Percentiles rank a stretch among this genome's conserved stretches.
Evolutionary conservation across 1,284 basidiomycete genomes (phyloP).

Genomic region (Fomitiporia mediterranea): DNA sequence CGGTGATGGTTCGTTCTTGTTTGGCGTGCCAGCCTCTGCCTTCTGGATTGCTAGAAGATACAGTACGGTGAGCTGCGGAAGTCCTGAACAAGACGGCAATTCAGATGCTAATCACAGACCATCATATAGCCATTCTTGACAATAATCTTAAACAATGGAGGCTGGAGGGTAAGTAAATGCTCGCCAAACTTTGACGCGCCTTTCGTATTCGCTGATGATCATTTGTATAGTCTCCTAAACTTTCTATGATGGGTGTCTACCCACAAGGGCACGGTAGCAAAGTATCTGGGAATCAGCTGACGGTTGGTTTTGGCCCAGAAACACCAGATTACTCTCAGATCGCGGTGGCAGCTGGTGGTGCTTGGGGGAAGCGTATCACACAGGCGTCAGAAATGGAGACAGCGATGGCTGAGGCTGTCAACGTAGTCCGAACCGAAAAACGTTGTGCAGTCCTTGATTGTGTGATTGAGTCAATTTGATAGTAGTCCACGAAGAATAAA

Average conservation of each 20-base stretch:
- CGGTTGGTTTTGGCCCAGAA: constrained; percentile 62
- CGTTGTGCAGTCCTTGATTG: constrained; percentile 62
- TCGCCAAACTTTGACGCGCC: neutral
- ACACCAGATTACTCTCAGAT: constrained; percentile 57
- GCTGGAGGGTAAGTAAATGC: constrained; percentile 49
- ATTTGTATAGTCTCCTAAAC: constrained; percentile 45
- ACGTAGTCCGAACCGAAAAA: constrained; percentile 51
- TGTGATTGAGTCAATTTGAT: constrained; percentile 37
- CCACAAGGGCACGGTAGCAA: constrained; percentile 51
- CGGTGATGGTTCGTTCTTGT: constrained; percentile 66
- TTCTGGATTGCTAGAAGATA: constrained; percentile 71
- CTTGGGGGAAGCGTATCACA: constrained; percentile 51
- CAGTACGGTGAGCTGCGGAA: constrained; percentile 44
- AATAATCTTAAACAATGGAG: constrained; percentile 66
- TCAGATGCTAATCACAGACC: neutral
- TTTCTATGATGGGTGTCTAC: constrained; percentile 62
- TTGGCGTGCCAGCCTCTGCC: constrained; percentile 57
- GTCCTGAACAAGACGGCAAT: neutral
- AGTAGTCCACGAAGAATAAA: neutral
- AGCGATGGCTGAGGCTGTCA: constrained; percentile 46
- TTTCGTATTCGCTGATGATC: neutral
- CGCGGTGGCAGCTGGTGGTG: constrained; percentile 61
- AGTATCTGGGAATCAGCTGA: constrained; percentile 44
- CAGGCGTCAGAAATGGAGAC: constrained; percentile 35
- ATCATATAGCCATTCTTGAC: constrained; percentile 70